A percentile compares a stretch with the other conserved stretches of the same genome.
These are phyloP conservation scores for Solanum dulcamara DNA, from an alignment of 257 asterid species.

Conservation along the genomic window DNA sequence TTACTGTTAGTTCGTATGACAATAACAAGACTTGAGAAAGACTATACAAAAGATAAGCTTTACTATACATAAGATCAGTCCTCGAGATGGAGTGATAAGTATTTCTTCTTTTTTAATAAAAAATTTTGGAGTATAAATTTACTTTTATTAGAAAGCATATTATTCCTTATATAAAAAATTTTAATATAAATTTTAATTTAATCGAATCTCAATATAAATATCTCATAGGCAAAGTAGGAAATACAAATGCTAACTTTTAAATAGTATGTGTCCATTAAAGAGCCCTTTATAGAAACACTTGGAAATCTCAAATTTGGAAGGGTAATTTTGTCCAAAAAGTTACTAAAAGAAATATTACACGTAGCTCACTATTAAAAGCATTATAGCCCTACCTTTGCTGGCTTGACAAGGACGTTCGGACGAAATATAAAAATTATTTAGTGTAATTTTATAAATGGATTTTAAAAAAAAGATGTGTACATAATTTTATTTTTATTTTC, in stretches of 20 bases:
- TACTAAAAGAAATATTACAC: background rate
- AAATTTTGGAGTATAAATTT: background rate
- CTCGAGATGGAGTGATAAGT: fast-evolving
- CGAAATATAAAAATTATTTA: background rate
- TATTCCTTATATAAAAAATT: background rate
- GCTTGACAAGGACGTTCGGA: background rate
- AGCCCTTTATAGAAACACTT: background rate
- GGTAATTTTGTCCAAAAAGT: conserved; percentile 21
- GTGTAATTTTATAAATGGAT: no score
- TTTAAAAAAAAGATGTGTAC: no score
- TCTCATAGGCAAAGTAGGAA: background rate
- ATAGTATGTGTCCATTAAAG: background rate
- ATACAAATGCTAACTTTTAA: background rate
- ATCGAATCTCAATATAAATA: fast-evolving
- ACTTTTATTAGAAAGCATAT: background rate
- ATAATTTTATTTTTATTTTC: no score
- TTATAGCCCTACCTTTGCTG: background rate
- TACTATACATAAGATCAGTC: background rate
- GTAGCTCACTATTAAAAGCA: background rate
- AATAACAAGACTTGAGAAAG: background rate
- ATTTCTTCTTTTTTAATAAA: fast-evolving
- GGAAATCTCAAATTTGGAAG: conserved; percentile 24
- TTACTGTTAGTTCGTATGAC: conserved; percentile 13
- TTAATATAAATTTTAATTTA: background rate
- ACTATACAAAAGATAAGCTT: background rate